Conservation (phyloP, 1,139 yeast species). For the Entelexis sorbosivorans region DNA sequence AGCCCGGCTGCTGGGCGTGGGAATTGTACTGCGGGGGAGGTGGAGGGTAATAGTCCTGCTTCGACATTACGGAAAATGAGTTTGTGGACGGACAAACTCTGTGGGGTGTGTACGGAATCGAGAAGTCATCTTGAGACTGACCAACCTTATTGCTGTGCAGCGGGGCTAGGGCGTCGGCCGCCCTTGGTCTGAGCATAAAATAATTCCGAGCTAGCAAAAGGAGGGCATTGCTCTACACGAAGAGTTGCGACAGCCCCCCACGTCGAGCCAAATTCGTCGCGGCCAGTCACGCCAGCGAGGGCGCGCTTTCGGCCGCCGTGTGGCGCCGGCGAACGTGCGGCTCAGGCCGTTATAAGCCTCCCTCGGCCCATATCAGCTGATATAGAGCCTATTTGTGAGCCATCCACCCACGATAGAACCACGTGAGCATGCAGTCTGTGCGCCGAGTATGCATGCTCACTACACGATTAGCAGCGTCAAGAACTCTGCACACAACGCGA, state of each 20-base stretch:
- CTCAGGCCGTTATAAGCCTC: background rate
- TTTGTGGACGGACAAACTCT: background rate
- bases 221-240: too few species aligned
- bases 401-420: too few species aligned
- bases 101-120: background rate
- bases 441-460: background rate
- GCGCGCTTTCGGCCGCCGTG: too few species aligned
- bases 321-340: background rate
- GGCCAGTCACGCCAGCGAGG: too few species aligned
- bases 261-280: too few species aligned
- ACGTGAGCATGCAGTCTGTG: background rate
- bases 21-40: slow-evolving; percentile 14
- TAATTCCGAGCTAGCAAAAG: too few species aligned
- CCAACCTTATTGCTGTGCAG: background rate
- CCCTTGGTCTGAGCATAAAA: too few species aligned
- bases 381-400: background rate
- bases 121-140: background rate
- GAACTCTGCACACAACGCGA: background rate
- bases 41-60: slow-evolving; percentile 15
- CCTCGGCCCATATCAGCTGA: background rate
- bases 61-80: slow-evolving; percentile 18
- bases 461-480: background rate
- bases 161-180: background rate
- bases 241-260: too few species aligned
- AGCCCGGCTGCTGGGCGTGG: slow-evolving; percentile 12